Evolutionary conservation across 768 basidiomycete species (phyloP), one percentile per base, ranked within the genome.

Genomic region (Suillus spraguei): DNA sequence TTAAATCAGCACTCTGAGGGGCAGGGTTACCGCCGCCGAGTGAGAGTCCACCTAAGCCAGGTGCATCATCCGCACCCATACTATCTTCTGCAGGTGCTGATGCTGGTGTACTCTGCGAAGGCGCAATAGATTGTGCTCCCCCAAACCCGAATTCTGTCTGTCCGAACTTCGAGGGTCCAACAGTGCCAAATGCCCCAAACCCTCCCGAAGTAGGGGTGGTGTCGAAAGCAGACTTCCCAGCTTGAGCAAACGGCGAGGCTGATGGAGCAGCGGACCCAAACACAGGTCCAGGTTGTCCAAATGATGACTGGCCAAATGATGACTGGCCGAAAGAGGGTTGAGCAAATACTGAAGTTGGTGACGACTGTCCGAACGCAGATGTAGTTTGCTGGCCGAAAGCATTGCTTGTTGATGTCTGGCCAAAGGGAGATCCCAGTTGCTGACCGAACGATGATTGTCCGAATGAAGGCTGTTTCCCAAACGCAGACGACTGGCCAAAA

Each of bases 401-500:
- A 4, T 39, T 56, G 14, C 14, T 38, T 36, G 71, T 60, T 50
- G 76, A 66, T 28, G 74, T 47, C 60, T 74, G 76, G 24, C 80
- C 75, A 64, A 81, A 81, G 10, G 71, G 70, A 60, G 80, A 50
- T 11, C 75, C 59, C 4, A 74, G 60, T 16, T 67, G 68, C 35
- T 70, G 76, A 58, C 74, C 73, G 64, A 78, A 79, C 13, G 67
- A 59, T n/a, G 72, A 24, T 38, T 56, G 55, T 24, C 55, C 55
- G 16, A 56, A 56, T 38, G 55, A 39, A 56, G 55, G 36, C 20
- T 68, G 73, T 56, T 49, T 35, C 60, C 73, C 64, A 64, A 78
- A 68, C 11, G 72, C 67, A 5, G 76, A 66, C 22, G 75, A 46
- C 60, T 74, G 76, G 35, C 80, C 75, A 65, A 81, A 81, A 16